Percentiles rank a stretch among this genome's conserved stretches.
Conservation (phyloP, 768 basidiomycete genomes). For the Gloeopeniophorella convolvens region DNA sequence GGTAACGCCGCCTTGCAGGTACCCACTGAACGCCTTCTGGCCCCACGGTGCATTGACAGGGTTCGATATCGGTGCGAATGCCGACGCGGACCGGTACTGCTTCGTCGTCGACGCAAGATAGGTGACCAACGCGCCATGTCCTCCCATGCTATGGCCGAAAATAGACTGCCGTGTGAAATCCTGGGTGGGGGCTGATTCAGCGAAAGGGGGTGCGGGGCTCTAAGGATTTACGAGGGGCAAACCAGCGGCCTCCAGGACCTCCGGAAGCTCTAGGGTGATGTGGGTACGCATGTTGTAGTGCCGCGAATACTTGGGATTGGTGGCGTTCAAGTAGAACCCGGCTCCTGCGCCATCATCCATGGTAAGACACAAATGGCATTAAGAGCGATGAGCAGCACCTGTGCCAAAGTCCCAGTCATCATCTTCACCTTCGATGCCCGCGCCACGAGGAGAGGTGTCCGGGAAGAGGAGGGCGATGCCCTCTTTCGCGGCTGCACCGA, state of each 20-base stretch:
- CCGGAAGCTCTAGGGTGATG: constrained; percentile 78
- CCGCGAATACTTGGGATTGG: constrained; percentile 59
- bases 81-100: constrained; percentile 81
- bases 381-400: no score
- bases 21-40: constrained; percentile 82
- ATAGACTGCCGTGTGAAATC: constrained; percentile 81
- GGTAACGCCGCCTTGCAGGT: constrained; percentile 66
- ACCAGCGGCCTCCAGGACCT: constrained; percentile 62
- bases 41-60: constrained; percentile 89
- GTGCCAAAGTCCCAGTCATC: constrained; percentile 88
- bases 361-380: no score
- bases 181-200: constrained; percentile 31
- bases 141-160: constrained; percentile 97
- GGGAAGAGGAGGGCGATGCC: constrained; percentile 91
- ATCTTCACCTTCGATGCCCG: constrained; percentile 76
- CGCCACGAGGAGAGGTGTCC: constrained; percentile 93
- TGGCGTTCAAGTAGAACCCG: constrained; percentile 95
- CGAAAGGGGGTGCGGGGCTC: background rate
- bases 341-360: constrained; percentile 57
- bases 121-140: constrained; percentile 88
- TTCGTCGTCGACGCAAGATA: constrained; percentile 72
- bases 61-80: constrained; percentile 83
- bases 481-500: constrained; percentile 77
- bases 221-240: constrained; percentile 60
- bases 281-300: constrained; percentile 89